Percentiles rank a stretch among this genome's conserved stretches.
Evolutionary conservation across 2,329 filamentous ascomycete genomes (phyloP).

Genomic region (Verticillium klebahnii): DNA sequence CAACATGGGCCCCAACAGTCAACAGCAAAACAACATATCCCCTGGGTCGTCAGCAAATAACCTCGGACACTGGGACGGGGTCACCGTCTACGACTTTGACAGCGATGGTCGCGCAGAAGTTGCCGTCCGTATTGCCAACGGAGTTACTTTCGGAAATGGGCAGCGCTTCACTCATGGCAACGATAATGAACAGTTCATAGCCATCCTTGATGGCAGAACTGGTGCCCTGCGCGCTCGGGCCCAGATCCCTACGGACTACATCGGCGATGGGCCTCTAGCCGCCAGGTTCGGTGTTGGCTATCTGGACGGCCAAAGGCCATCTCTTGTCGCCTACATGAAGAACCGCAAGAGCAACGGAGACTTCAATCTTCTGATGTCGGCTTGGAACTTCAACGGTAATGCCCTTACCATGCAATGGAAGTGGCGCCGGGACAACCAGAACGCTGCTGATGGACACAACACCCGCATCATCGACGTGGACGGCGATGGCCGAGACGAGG

Average conservation of each 20-base stretch:
- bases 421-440: conserved; percentile 10
- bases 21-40: conserved; percentile 15
- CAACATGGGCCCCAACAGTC: conserved; percentile 15
- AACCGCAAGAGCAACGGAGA: conserved; percentile 9
- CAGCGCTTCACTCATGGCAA: conserved; percentile 7
- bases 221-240: conserved; percentile 10
- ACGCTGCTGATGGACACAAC: conserved; percentile 16
- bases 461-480: conserved; percentile 16
- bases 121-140: conserved; percentile 17
- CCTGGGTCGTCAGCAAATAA: conserved; percentile 14
- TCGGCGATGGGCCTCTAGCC: conserved; percentile 8
- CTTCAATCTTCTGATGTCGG: conserved; percentile 10
- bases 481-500: conserved; percentile 14
- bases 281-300: conserved; percentile 14
- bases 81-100: conserved; percentile 18
- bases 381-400: conserved; percentile 15
- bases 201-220: conserved; percentile 14
- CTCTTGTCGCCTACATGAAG: conserved; percentile 15
- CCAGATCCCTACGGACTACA: conserved; percentile 5
- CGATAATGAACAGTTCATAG: conserved; percentile 15
- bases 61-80: conserved; percentile 17
- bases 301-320: conserved; percentile 11
- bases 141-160: conserved; percentile 15
- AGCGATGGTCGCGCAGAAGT: conserved; percentile 17
- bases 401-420: conserved; percentile 15